Base-by-base conservation (phyloP, 768 basidiomycete species). In the Rhodocollybia butyracea region DNA sequence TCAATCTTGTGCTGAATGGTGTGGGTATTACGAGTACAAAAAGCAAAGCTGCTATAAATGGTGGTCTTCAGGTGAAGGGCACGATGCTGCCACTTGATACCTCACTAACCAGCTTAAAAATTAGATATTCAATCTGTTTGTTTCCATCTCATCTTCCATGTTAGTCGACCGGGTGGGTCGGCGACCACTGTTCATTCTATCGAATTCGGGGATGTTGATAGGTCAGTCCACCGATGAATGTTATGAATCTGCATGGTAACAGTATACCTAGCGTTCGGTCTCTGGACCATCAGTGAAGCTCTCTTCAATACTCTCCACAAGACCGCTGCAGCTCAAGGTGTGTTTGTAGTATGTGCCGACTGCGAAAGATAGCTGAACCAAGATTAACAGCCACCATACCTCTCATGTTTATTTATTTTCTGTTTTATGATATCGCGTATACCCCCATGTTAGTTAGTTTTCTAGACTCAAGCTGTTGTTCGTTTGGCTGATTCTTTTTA, bases 371-470 rank as follows among this genome's bases (percentile, higher is more conserved):
- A 48, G 29, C 29, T 22, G 30, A 13, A 48, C 21, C 2, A 11
- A 19, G 11, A 7, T 3, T 30, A 27, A 40, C 24, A 81, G 84
- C 83, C 4, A 85, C 82, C 8, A 78, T 86, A 58, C 82, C 81
- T 13, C 76, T 88, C 69, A 84, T 90, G 59, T 88, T 89, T 62
- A 47, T 84, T 17, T 80, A 77, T 57, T 78, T 73, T 57, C 68
- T 76, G 57, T 78, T 77, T 58, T 80, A 80, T 59, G 86, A 89
- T 62, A 75, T 91, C 55, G 88, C 88, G 26, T 91, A 91, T 66
- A 86, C 85, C 1, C 89, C 91, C 4, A 79, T 93, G 70, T 72
- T 88, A 24, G 80, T n/a, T n/a, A n/a, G n/a, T 32, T 61, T 76
- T 1, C 83, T n/a, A n/a, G n/a, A 79, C 65, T 75, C 76, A 7